Evolutionary conservation across 768 basidiomycete species (phyloP).

Genomic region (Suillus plorans): DNA sequence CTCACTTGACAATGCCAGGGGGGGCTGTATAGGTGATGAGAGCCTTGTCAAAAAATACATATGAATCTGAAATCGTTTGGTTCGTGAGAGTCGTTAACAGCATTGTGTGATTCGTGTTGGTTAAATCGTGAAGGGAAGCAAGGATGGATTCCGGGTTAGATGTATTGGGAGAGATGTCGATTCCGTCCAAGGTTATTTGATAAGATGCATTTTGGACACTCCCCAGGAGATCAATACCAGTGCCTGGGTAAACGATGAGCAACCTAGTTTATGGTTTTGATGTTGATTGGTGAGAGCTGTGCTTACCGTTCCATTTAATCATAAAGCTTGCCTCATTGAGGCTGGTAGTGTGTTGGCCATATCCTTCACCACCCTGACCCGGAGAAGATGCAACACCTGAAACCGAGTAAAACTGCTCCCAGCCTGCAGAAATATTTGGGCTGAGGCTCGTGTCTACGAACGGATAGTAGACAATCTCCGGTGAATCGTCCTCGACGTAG

Average conservation of each 20-base stretch:
- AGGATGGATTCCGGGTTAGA: constrained; percentile 40
- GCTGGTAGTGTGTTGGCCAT: constrained; percentile 63
- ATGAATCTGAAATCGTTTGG: constrained; percentile 31
- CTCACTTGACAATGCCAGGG: constrained; percentile 35
- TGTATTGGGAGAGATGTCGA: constrained; percentile 22
- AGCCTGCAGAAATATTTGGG: constrained; percentile 53
- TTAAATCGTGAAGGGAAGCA: constrained; percentile 46
- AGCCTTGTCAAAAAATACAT: constrained; percentile 59
- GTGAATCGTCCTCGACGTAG: constrained; percentile 66
- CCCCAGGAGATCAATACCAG: constrained; percentile 61
- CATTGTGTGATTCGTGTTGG: constrained; percentile 52
- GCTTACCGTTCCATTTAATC: constrained; percentile 63
- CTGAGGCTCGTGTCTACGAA: constrained; percentile 53
- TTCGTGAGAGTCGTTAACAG: constrained; percentile 48
- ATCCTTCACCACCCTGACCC: constrained; percentile 52
- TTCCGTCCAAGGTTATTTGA: constrained; percentile 53
- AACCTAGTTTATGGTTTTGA: neutral
- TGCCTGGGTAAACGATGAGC: constrained; percentile 43
- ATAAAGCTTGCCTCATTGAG: constrained; percentile 54
- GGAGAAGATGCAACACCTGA: constrained; percentile 46
- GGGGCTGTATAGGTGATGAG: constrained; percentile 43
- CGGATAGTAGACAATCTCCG: constrained; percentile 59
- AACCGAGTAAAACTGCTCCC: constrained; percentile 61
- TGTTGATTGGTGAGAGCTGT: constrained; percentile 1
- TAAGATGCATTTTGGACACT: constrained; percentile 46